phyloP scores from a whole-genome alignment of 306 rosid species.

The Arachis hypogaea region DNA sequence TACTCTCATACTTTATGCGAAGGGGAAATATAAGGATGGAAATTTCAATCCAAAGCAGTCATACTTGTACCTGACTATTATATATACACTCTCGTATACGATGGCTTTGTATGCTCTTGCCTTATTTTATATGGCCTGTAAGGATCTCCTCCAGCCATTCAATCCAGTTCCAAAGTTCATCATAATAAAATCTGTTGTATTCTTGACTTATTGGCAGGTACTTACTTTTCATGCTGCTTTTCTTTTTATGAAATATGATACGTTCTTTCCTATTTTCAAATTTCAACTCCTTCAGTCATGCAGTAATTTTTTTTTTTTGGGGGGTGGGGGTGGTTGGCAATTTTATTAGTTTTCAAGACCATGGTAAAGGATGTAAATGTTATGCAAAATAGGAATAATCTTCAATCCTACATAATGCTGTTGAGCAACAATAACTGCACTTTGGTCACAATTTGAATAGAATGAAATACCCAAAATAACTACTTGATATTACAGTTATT shows the following conservation, averaged over 20 bases:
- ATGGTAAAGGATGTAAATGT: conserved; percentile 18
- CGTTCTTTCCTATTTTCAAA: conserved; percentile 12
- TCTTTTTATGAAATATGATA: background rate
- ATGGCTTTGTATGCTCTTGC: conserved; percentile 91
- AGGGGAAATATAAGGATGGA: conserved; percentile 89
- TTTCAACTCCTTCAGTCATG: conserved; percentile 6
- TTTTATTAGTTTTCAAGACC: conserved; percentile 26
- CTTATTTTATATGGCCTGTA: conserved; percentile 93
- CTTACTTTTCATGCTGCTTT: conserved; percentile 1
- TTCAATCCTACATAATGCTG: no score
- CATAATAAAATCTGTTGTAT: conserved; percentile 91
- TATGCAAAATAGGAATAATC: background rate
- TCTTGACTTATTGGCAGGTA: conserved; percentile 99
- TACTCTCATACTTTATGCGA: conserved; percentile 83
- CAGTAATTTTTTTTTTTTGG: conserved; percentile 12
- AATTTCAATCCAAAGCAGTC: conserved; percentile 87
- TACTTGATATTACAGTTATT: no score
- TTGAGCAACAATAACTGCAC: no score
- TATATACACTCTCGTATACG: conserved; percentile 84
- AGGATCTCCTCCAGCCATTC: conserved; percentile 96
- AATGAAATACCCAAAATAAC: no score
- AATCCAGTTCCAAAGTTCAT: conserved; percentile 96
- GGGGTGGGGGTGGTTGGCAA: background rate
- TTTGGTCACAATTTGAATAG: no score
- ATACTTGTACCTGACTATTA: conserved; percentile 91